Base-by-base conservation (phyloP, 805 yeast genomes). In the Candida namnaoensis region DNA sequence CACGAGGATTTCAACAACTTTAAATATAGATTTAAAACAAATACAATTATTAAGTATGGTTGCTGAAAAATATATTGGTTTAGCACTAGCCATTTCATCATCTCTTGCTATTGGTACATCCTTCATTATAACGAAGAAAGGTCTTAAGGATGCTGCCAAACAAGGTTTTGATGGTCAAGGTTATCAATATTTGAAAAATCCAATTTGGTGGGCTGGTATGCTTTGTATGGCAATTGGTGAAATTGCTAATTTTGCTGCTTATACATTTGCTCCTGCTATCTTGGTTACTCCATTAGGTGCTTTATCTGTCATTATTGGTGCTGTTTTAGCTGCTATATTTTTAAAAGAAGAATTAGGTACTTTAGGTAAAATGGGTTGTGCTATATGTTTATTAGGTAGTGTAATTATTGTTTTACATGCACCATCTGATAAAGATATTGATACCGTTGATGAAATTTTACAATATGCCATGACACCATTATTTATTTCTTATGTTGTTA, bases 121-220 rank as follows among this genome's bases (percentile, higher is more conserved):
- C 2, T 88, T 88, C 61, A 88, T 88, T 50, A 79, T 88, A 58
- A 88, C 96, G 26, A 88, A 88, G 60, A 81, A 83, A 57, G 96
- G 96, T 10, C 73, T 88, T 27, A 74, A 79, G 59, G 80, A 80
- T 44, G 83, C 91, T 2, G 71, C 82, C 13, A 68, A 71, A 44
- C 78, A 78, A 43, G 87, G 87, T 3, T 68, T 72, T 32, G 74
- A 70, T 42, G 87, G 82, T 27, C 84, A 84, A 45, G 88, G 88
- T n/a, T 78, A 71, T 56, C 79, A 82, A 52, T 88, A 88, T 57
- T 65, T 88, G 47, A 78, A 74, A 49, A 87, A 84, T 58, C 96
- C 96, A 11, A 75, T 86, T 34, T 88, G 96, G 96, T 85, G 95
- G 86, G 85, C 91, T 1, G 96, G 96, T 11, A 88, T 88, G 73